Base-by-base conservation (phyloP, 1,139 yeast species). In the Protomyces pachydermus region DNA sequence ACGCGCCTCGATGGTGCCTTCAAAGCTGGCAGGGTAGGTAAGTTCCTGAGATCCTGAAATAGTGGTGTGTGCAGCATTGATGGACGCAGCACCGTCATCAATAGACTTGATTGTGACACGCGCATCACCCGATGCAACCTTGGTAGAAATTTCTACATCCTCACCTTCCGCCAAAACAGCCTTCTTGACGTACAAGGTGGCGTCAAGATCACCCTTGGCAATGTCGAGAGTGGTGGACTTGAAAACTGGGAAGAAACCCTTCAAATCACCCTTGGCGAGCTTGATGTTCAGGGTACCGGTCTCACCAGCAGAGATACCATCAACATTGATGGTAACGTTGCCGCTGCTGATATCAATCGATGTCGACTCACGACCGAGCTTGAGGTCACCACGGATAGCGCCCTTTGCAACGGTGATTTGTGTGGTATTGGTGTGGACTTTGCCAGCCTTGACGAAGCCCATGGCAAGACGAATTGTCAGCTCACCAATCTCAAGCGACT, bases 91-190 rank as follows among this genome's bases (percentile, higher is more conserved):
- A 9, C 54, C 62, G 14, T 18, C 56, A n/a, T 56, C 62, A 16
- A 58, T 51, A 12, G 56, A 51, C 52, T 51, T 52, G 34, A 58
- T 56, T n/a, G 9, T 51, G 35, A 58, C 62, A 18, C 62, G 53
- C 14, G 56, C 62, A 52, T 58, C 62, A 23, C 62, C 62, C 6
- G 62, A 58, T 9, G 52, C 62, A 52, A 58, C 51, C 62, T 58
- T 58, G 52, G 62, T 58, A 25, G 62, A 58, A 3, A 58, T 38
- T 20, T 58, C 62, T 14, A 56, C 62, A 18, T 16, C 18, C 12
- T 37, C 42, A 16, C 5, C 42, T 10, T 42, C 23, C 6, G 28
- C 48, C 8, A 42, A 18, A 20, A 28, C 56, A 3, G 62, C 45
- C 9, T 18, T 35, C 23, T 25, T 52, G 35, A 58, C 32, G 20